phyloP scores from a whole-genome alignment of 176 grass and related monocot species.

The Aegilops bicornis region DNA sequence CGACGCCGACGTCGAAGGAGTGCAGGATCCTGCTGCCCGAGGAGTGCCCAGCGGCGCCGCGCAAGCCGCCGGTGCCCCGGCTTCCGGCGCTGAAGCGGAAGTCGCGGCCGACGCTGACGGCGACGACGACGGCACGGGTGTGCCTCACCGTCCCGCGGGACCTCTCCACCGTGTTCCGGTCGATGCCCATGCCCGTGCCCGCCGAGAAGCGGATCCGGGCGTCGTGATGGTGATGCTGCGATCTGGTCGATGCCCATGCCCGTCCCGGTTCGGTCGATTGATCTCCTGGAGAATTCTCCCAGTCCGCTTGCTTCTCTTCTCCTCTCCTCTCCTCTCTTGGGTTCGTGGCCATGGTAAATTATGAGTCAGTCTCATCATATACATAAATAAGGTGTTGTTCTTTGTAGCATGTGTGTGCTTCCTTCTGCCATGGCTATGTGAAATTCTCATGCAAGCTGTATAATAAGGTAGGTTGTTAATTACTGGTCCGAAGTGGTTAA shows the following conservation, averaged over 20 bases:
- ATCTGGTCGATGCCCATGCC: neutral
- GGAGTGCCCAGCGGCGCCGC: constrained; percentile 59
- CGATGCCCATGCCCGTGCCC: constrained; percentile 33
- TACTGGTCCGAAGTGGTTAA: constrained; percentile 22
- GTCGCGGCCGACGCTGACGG: neutral
- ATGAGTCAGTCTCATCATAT: neutral
- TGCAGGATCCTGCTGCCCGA: constrained; percentile 38
- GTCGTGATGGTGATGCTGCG: constrained; percentile 12
- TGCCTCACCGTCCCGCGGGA: constrained; percentile 52
- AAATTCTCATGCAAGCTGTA: constrained; percentile 29
- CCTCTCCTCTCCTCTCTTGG: neutral
- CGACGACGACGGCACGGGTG: neutral
- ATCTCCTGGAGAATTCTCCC: constrained; percentile 41
- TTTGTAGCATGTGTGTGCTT: constrained; percentile 21
- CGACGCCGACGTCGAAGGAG: constrained; percentile 62
- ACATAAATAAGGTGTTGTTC: constrained; percentile 44
- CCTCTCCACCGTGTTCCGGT: constrained; percentile 61
- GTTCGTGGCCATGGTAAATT: constrained; percentile 47
- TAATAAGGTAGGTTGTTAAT: constrained; percentile 22
- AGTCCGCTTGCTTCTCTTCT: neutral
- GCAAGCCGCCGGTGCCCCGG: constrained; percentile 42
- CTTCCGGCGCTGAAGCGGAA: constrained; percentile 36
- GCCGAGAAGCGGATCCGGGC: constrained; percentile 79
- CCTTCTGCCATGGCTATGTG: neutral
- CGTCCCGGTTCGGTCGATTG: neutral